phyloP scores from a whole-genome alignment of 257 asterid genomes.

The Eustoma russellianum region DNA sequence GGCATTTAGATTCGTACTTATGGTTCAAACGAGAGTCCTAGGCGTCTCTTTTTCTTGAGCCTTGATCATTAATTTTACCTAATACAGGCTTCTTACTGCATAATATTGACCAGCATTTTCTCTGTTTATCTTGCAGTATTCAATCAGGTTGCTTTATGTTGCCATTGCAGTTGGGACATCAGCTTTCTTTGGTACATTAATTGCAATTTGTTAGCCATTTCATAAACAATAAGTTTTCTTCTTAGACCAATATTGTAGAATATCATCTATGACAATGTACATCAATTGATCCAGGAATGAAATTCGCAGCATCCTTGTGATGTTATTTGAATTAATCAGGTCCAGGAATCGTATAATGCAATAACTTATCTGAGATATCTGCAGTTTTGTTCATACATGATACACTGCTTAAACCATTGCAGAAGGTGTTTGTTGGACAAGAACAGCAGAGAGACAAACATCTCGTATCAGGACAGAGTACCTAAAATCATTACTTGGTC shows the following conservation, averaged over 20 bases:
- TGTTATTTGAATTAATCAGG: background rate
- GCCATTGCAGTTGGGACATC: conserved; percentile 62
- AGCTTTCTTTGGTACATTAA: conserved; percentile 52
- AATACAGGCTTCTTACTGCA: no score
- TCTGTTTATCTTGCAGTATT: conserved; percentile 29
- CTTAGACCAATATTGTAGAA: no score
- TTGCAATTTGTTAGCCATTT: background rate
- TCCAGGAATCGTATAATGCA: no score
- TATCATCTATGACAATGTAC: no score
- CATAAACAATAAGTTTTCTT: no score
- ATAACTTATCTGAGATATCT: no score
- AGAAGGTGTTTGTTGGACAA: conserved; percentile 75
- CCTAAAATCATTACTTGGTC: conserved; percentile 58
- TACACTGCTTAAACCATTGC: conserved; percentile 4
- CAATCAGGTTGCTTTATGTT: conserved; percentile 53
- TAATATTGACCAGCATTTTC: no score
- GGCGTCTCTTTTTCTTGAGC: no score
- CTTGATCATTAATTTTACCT: no score
- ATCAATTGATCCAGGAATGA: no score
- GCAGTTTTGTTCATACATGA: background rate
- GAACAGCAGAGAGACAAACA: conserved; percentile 75
- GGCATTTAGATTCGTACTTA: no score
- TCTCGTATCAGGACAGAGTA: conserved; percentile 52
- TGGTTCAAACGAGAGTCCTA: no score
- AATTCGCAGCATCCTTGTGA: background rate